A percentile compares a stretch with the other conserved stretches of the same genome.
Conservation (phyloP, 345 rosid species). For the Corymbia maculata region DNA sequence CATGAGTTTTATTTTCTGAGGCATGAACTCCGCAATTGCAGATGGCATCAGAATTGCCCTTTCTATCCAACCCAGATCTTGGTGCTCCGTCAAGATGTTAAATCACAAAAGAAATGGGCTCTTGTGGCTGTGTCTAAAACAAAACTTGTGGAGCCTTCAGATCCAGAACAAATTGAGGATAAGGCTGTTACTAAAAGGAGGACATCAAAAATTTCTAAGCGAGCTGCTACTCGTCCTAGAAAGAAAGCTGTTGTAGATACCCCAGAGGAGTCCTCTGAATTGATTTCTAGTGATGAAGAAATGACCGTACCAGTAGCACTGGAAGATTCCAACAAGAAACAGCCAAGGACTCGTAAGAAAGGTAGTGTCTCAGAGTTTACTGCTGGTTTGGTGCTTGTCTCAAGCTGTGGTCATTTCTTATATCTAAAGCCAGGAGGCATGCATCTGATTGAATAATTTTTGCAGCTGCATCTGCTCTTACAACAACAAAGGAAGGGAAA, state of each 20-base stretch:
- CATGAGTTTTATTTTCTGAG: neutral
- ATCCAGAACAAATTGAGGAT: constrained; percentile 33
- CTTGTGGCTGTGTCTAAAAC: constrained; percentile 41
- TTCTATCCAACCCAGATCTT: constrained; percentile 17
- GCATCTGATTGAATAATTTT: neutral
- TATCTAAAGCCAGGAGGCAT: neutral
- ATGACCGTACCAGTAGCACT: neutral
- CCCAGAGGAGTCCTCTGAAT: constrained; percentile 16
- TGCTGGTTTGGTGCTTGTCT: neutral
- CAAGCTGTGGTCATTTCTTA: neutral
- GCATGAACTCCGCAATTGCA: neutral
- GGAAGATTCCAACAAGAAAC: constrained; percentile 15
- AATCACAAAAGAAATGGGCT: constrained; percentile 33
- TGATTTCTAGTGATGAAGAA: constrained; percentile 21
- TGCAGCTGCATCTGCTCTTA: constrained; percentile 27
- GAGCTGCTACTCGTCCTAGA: constrained; percentile 27
- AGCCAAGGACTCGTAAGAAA: constrained; percentile 30
- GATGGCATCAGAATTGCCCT: constrained; percentile 40
- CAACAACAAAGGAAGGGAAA: constrained; percentile 31
- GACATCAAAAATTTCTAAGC: constrained; percentile 28
- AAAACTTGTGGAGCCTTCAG: constrained; percentile 26
- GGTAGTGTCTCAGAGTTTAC: constrained; percentile 14
- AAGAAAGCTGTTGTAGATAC: constrained; percentile 40
- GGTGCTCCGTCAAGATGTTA: constrained; percentile 28
- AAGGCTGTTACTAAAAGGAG: constrained; percentile 33